Conservation (phyloP, 2,329 filamentous ascomycete genomes). For the Penicillium thymicola region DNA sequence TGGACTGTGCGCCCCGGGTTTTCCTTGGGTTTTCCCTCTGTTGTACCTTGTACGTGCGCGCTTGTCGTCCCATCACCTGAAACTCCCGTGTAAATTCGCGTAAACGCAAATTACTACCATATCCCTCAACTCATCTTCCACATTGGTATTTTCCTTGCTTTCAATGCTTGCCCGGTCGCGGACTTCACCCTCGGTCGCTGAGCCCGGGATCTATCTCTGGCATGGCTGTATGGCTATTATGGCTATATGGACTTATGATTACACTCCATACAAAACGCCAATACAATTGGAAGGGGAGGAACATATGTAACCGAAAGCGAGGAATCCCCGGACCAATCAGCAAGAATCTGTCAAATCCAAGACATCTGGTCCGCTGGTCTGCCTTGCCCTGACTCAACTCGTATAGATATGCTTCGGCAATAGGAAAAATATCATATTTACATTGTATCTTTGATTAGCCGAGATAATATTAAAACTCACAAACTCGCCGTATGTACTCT, state of each 20-base stretch:
- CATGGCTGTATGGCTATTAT: not conserved
- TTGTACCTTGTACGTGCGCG: not conserved
- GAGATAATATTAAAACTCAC: not conserved
- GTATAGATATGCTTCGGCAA: not conserved
- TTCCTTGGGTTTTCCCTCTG: constrained; percentile 1
- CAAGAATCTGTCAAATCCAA: not conserved
- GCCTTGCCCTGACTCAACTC: constrained; percentile 7
- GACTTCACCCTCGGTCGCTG: not conserved
- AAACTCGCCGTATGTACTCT: not conserved
- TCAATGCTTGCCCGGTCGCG: not conserved
- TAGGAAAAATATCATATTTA: not conserved
- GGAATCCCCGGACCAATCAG: not conserved
- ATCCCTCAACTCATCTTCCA: not conserved
- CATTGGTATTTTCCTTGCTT: not conserved
- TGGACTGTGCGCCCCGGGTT: constrained; percentile 9
- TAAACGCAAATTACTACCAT: not conserved
- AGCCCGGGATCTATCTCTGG: not conserved
- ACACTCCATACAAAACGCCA: not conserved
- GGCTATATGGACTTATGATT: not conserved
- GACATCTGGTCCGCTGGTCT: not conserved
- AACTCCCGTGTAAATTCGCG: not conserved
- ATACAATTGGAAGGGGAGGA: not conserved
- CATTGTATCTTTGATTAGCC: not conserved
- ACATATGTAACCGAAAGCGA: not conserved
- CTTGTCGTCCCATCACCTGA: not conserved